Base-by-base conservation (phyloP, 2,329 filamentous ascomycete genomes). In the Paramyrothecium roridum region DNA sequence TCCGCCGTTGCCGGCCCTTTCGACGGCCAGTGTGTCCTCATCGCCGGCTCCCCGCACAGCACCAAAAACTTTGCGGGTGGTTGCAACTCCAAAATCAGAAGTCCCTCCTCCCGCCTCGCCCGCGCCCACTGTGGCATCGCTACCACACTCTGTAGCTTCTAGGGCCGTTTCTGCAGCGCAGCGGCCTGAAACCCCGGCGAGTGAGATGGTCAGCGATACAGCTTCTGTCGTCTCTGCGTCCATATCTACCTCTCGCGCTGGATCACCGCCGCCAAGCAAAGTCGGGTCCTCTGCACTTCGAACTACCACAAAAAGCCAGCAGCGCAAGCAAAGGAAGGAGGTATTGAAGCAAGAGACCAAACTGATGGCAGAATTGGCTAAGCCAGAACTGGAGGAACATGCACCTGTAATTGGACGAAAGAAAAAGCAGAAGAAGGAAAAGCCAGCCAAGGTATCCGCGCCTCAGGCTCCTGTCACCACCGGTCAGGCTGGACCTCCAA, bases 341-440 rank as follows among this genome's bases (percentile, higher is more conserved):
- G 82, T 80, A 19, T 76, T 84, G 56, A 88, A 86, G 64, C 84
- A 86, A 63, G 86, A 89, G 54, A 80, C 80, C 3, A 80, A 78
- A 19, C 69, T 79, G 34, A 79, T 86, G 57, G 74, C 72, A 3
- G 82, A 84, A 58, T 63, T 73, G 1, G 64, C 81, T 59, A 77
- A 79, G 50, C 64, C 73, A 16, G 85, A 87, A 56, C 70, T 78
- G 13, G 77, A 83, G 52, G 81, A 84, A 60, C 81, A 84, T 61
- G 90, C 85, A 8, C 90, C 91, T 0, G 88, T 96, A 45, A 70
- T 91, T 50, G 89, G 89, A 34, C 84, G 90, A 52, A 92, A 92
- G 78, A 93, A 91, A 78, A 95, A 93, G 74, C 84, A 90, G 68
- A 92, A 90, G 78, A 93, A 91, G 73, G 85, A 88, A 63, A 87